Conservation (phyloP, 2,329 filamentous ascomycete genomes). For the Clarireedia hainanense region DNA sequence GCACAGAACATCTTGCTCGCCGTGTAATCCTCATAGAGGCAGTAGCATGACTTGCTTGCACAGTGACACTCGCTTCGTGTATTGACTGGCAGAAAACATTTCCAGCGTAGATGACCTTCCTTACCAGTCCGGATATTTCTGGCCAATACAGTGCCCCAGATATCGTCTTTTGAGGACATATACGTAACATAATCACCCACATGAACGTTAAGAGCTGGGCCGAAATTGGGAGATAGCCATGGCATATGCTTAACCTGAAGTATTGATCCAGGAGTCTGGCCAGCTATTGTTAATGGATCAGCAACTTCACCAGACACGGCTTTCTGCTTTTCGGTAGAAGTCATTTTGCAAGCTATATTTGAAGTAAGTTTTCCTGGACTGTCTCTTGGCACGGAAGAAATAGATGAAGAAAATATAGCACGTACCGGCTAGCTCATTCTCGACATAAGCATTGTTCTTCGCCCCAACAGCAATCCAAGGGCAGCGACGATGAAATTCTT, state of each 20-base stretch:
- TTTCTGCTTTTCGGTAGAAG: too few relatives aligned
- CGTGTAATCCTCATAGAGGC: constrained; percentile 3
- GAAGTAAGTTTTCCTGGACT: too few relatives aligned
- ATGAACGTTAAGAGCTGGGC: neutral
- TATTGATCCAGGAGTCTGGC: neutral
- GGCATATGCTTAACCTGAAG: neutral
- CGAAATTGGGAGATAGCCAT: neutral
- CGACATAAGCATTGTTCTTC: too few relatives aligned
- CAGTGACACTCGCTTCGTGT: neutral
- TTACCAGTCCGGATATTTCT: constrained; percentile 3
- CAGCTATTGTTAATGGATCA: neutral
- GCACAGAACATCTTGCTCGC: neutral
- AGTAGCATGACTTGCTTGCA: neutral
- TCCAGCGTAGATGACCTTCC: constrained; percentile 1
- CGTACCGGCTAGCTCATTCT: too few relatives aligned
- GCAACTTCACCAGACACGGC: too few relatives aligned
- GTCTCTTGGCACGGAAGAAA: too few relatives aligned
- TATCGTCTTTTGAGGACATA: neutral
- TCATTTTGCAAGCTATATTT: too few relatives aligned
- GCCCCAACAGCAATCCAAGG: neutral
- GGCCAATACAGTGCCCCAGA: neutral
- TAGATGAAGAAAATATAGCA: too few relatives aligned
- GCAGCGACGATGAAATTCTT: neutral
- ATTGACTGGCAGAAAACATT: neutral
- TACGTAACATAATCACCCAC: neutral